Evolutionary conservation across 345 rosid genomes (phyloP), one percentile per base, ranked within the genome.

Genomic region (Linum tenue): DNA sequence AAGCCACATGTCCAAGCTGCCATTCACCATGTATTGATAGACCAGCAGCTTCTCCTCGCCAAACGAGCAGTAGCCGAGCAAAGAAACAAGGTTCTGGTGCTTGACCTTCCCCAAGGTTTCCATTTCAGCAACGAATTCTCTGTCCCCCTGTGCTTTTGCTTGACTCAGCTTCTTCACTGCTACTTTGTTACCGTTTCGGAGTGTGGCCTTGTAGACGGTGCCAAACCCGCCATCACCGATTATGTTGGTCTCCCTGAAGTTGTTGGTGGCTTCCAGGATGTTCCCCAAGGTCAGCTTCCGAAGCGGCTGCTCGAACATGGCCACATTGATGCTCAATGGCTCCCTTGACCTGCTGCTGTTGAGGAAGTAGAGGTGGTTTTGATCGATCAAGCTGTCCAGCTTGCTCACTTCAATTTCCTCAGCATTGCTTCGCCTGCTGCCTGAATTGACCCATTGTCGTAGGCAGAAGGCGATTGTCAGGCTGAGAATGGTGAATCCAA

Each of bases 171-270:
- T 90, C 86, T 94, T 94, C 2, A 94, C 87, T 5, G 99, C 96
- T n/a, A 94, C 97, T 9, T 69, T 82, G 67, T 77, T 85, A 4
- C 87, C 88, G 63, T 73, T 72, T 0, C 78, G 79, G 55, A 91
- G 73, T 42, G 72, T 73, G 37, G 97, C 96, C 77, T 82, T 86
- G 78, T 86, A 94, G 10, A 94, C 97, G 0, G 97, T 90, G 43
- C 99, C 99, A 2, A 88, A 94, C 31, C 96, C 97, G 8, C 97
- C 97, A 43, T 85, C 96, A 43, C 99, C 99, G 0, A 91, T 91
- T 55, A 94, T 81, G 72, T 94, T 94, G 5, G 85, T 74, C 86
- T 87, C 85, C 79, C 86, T 80, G 77, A 88, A 94, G 65, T 82
- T 78, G 74, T 81, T 76, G 15, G 97, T 94, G 43, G 85, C 97